Percentiles rank a stretch among this genome's conserved stretches.
phyloP scores from a whole-genome alignment of 495 filamentous ascomycete species.

The Hypomontagnella submonticulosa region DNA sequence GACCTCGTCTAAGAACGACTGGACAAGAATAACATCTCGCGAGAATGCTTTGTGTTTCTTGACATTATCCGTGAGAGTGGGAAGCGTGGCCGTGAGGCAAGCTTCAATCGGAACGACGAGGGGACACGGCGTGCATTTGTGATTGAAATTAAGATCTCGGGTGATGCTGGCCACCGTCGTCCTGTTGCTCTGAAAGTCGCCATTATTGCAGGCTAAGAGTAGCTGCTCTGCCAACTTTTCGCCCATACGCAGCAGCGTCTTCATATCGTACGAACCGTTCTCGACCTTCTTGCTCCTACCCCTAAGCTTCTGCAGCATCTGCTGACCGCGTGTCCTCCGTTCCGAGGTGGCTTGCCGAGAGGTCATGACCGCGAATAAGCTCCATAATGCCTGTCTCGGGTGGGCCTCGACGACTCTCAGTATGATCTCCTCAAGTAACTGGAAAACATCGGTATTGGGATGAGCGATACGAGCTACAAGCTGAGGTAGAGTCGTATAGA shows the following conservation, averaged over 20 bases:
- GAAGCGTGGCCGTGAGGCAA: slow-evolving; percentile 83
- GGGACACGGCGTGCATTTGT: slow-evolving; percentile 80
- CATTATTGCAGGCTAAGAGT: slow-evolving; percentile 79
- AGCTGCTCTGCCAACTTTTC: slow-evolving; percentile 87
- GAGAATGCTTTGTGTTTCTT: slow-evolving; percentile 86
- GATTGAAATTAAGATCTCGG: slow-evolving; percentile 82
- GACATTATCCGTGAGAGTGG: slow-evolving; percentile 74
- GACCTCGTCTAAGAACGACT: slow-evolving; percentile 82
- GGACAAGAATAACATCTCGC: slow-evolving; percentile 63
- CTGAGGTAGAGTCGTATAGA: slow-evolving; percentile 93
- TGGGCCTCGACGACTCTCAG: slow-evolving; percentile 80
- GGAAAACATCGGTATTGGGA: slow-evolving; percentile 78
- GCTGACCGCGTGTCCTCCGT: slow-evolving; percentile 62
- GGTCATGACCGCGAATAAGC: slow-evolving; percentile 81
- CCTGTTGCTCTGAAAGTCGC: slow-evolving; percentile 74
- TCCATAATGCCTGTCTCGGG: slow-evolving; percentile 95
- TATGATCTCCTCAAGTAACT: slow-evolving; percentile 79
- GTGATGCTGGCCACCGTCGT: slow-evolving; percentile 73
- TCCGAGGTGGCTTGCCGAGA: slow-evolving; percentile 56
- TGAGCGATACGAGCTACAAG: slow-evolving; percentile 93
- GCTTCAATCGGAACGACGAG: slow-evolving; percentile 89
- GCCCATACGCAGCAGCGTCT: slow-evolving; percentile 75
- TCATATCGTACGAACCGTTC: slow-evolving; percentile 63
- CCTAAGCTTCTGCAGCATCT: slow-evolving; percentile 60
- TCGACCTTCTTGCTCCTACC: slow-evolving; percentile 51